Base-by-base conservation (phyloP, 805 yeast species). In the Pichia manshurica region DNA sequence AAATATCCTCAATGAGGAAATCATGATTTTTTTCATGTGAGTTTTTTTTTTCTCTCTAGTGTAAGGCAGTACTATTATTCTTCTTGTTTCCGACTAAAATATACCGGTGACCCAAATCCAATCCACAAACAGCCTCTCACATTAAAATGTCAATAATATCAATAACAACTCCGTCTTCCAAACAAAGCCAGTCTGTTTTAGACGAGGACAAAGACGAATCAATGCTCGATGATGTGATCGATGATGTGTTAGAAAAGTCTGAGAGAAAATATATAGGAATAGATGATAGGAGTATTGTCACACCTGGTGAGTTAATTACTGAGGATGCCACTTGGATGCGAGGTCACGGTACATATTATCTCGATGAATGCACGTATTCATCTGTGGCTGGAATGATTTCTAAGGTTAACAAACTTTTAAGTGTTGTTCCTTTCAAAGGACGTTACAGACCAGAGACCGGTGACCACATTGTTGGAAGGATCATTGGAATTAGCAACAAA, bases 241-340 rank as follows among this genome's bases (percentile, higher is more conserved):
- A 52, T 25, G 43, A 46, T 25, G 35, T 54, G n/a, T 31, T 53
- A 40, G 37, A 43, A 4, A 37, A 34, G 25, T 49, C 46, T 28
- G 43, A 44, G 16, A 29, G 21, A 21, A 49, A 47, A 23, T 40
- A 38, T n/a, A 23, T 32, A 16, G 46, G 45, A 42, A 23, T 46
- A 12, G 42, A 52, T 17, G 33, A 46, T 15, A 38, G 38, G 6
- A 55, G 66, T 12, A 66, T 93, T 9, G 96, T 91, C 17, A 88
- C 97, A 1, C 99, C 99, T 0, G 99, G 99, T 9, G 97, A 93
- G 63, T 69, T 90, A 44, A 86, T 93, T n/a, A 93, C 98, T 0
- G 93, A 87, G 56, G 98, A 93, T 60, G 87, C 96, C 6, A 76
- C 83, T 2, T 93, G 98, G 97, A 93, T 93, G 99, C 79, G 95